Conservation (phyloP, 2,329 filamentous ascomycete species). For the Teratosphaeria viscida region DNA sequence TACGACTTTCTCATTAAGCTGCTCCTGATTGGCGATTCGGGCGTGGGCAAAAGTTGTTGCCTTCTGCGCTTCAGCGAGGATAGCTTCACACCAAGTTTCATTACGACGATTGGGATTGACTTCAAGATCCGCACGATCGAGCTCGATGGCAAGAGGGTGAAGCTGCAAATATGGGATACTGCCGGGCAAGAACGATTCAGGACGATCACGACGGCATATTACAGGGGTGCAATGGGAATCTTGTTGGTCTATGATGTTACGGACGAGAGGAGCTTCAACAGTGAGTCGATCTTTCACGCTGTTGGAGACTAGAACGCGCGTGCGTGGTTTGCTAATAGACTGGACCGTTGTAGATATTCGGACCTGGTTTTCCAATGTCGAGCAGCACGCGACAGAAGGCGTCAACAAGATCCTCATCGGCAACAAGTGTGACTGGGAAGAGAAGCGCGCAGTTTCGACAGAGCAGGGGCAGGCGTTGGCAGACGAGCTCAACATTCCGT, state of each 20-base stretch:
- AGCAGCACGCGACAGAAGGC: slow-evolving; percentile 94
- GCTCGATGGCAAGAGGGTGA: slow-evolving; percentile 95
- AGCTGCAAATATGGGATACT: slow-evolving; percentile 99
- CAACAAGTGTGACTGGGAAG: slow-evolving; percentile 99
- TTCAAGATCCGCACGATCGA: slow-evolving; percentile 99
- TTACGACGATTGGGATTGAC: slow-evolving; percentile 98
- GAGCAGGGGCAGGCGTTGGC: slow-evolving; percentile 89
- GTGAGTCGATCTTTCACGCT: slow-evolving; percentile 43
- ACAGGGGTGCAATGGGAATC: slow-evolving; percentile 96
- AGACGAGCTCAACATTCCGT: slow-evolving; percentile 92
- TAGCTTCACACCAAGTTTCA: slow-evolving; percentile 94
- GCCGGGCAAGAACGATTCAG: slow-evolving; percentile 97
- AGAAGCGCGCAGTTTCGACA: slow-evolving; percentile 89
- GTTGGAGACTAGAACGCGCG: slow-evolving; percentile 3
- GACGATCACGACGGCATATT: slow-evolving; percentile 98
- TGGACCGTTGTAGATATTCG: slow-evolving; percentile 63
- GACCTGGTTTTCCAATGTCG: slow-evolving; percentile 98
- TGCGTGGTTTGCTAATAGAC: slow-evolving; percentile 7
- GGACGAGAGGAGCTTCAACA: slow-evolving; percentile 89
- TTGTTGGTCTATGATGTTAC: slow-evolving; percentile 97
- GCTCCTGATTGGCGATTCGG: slow-evolving; percentile 90
- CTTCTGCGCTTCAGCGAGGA: slow-evolving; percentile 94
- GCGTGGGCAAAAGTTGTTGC: slow-evolving; percentile 95
- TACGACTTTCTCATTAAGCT: slow-evolving; percentile 99
- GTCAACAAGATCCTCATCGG: slow-evolving; percentile 99